phyloP scores from a whole-genome alignment of 768 basidiomycete genomes.

The Mycena galericulata region DNA sequence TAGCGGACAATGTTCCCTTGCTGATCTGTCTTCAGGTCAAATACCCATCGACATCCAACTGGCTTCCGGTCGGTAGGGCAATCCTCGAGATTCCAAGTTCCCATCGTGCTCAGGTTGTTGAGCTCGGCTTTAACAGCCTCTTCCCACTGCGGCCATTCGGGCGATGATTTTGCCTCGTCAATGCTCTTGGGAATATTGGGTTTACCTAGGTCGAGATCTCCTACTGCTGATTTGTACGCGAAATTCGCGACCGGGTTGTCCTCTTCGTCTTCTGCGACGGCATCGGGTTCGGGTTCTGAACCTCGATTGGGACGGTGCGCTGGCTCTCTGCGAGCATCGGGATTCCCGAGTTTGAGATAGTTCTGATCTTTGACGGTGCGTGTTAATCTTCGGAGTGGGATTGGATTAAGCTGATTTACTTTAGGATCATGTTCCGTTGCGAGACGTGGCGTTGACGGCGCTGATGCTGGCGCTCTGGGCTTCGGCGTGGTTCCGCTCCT shows the following conservation, averaged over 20 bases:
- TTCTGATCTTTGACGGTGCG: neutral
- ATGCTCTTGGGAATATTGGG: conserved; percentile 9
- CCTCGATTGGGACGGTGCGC: neutral
- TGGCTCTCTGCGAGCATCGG: neutral
- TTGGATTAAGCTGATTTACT: neutral
- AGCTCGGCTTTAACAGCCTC: conserved; percentile 2
- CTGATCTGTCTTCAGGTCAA: neutral
- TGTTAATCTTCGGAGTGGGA: conserved; percentile 3
- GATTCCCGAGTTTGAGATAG: conserved; percentile 7
- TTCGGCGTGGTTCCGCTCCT: neutral
- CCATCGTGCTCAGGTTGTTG: too few relatives aligned
- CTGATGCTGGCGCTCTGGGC: neutral
- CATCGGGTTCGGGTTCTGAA: neutral
- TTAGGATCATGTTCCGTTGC: neutral
- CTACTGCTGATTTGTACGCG: neutral
- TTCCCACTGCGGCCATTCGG: conserved; percentile 6
- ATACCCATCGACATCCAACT: neutral
- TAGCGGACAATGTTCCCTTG: neutral
- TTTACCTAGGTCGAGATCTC: neutral
- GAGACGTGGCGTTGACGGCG: neutral
- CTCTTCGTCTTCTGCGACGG: neutral
- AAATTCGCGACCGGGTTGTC: neutral
- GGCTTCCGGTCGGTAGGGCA: neutral
- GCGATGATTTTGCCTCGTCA: neutral
- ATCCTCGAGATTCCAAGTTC: neutral